Conservation (phyloP, 2,329 filamentous ascomycete species). For the Colletotrichum sp. region DNA sequence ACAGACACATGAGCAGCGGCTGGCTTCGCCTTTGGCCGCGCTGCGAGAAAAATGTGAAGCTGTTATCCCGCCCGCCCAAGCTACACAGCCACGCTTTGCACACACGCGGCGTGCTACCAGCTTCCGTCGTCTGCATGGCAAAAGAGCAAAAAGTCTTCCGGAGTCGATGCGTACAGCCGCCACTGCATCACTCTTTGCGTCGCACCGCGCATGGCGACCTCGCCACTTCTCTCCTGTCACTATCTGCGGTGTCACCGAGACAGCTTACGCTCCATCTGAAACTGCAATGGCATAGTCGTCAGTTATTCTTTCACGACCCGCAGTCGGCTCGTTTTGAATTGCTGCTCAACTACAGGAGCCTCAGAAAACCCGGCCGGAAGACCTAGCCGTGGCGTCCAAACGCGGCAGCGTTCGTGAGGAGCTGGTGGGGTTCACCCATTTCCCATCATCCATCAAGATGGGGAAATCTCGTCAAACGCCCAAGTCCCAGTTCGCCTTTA, state of each 20-base stretch:
- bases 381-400: background rate
- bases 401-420: background rate
- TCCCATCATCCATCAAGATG: background rate
- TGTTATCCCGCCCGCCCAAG: constrained; percentile 3
- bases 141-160: constrained; percentile 33
- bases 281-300: constrained; percentile 19
- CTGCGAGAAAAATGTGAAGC: background rate
- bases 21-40: constrained; percentile 9
- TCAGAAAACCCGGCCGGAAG: background rate
- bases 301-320: background rate
- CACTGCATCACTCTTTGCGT: constrained; percentile 26
- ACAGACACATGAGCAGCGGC: constrained; percentile 25
- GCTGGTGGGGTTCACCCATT: constrained; percentile 2
- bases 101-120: constrained; percentile 35
- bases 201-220: constrained; percentile 24
- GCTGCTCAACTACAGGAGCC: constrained; percentile 5
- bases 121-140: constrained; percentile 30
- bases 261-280: constrained; percentile 36
- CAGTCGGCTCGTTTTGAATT: background rate
- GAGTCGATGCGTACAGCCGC: constrained; percentile 40
- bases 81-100: constrained; percentile 27
- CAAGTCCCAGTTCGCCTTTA: background rate
- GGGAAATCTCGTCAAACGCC: constrained; percentile 10
- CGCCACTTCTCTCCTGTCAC: constrained; percentile 33
- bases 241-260: constrained; percentile 35